Evolutionary conservation across 2,329 filamentous ascomycete genomes (phyloP).

Genomic region (Spiromastix sp.): DNA sequence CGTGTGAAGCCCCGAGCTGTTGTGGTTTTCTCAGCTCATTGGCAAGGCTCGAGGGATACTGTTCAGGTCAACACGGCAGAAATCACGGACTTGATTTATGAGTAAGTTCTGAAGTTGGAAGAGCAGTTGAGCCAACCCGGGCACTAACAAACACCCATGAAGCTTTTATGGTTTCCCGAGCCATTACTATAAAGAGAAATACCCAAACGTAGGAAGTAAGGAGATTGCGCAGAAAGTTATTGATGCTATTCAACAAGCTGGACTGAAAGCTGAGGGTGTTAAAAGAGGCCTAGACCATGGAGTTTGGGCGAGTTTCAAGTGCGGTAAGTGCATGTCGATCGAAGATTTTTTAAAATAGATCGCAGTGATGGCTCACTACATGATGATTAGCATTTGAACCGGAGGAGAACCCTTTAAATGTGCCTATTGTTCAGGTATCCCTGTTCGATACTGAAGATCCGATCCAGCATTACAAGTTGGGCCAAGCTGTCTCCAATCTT

Average conservation of each 20-base stretch:
- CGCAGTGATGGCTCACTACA: too few relatives aligned
- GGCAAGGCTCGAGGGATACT: constrained; percentile 48
- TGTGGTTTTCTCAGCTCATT: constrained; percentile 69
- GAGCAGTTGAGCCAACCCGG: too few relatives aligned
- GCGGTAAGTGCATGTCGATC: constrained; percentile 25
- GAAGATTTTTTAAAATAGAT: neutral
- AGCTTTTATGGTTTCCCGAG: constrained; percentile 62
- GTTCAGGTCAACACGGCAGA: constrained; percentile 58
- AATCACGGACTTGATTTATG: constrained; percentile 58
- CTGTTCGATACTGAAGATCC: constrained; percentile 56
- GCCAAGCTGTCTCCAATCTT: constrained; percentile 54
- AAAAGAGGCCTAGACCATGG: constrained; percentile 63
- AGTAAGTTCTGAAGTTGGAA: too few relatives aligned
- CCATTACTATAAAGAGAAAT: constrained; percentile 58
- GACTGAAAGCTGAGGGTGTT: constrained; percentile 49
- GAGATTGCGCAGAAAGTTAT: constrained; percentile 51
- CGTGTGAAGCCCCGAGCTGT: constrained; percentile 62
- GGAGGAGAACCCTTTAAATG: constrained; percentile 49
- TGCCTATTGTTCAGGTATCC: constrained; percentile 64
- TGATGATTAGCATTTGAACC: constrained; percentile 51
- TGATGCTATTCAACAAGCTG: constrained; percentile 42
- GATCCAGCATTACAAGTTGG: constrained; percentile 56
- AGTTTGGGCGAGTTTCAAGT: constrained; percentile 59
- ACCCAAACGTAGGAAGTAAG: constrained; percentile 52
- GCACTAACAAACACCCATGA: too few relatives aligned